Evolutionary conservation across 2,329 filamentous ascomycete genomes (phyloP), one percentile per base, ranked within the genome.

Genomic region (Colletotrichum gigasporum): DNA sequence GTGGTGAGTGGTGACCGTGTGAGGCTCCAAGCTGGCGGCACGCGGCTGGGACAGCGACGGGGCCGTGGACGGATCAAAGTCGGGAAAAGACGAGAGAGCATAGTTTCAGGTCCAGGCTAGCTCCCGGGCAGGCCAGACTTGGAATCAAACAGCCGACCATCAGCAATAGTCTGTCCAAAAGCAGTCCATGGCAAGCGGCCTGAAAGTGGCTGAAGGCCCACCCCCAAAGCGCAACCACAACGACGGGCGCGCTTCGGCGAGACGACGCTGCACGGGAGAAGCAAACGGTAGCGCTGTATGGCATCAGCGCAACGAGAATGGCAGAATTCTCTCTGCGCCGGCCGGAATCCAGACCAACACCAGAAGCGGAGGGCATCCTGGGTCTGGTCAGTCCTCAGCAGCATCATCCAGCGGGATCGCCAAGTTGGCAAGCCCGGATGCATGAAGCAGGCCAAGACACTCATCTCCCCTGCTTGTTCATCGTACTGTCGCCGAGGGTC

Each of bases 401-500:
- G 32, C 16, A 64, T 34, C 41, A 37, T 51, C 47, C 47, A 53
- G 47, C 26, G 39, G 47, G 24, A 61, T 64, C 55, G 61, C 48
- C 61, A 64, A 64, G 61, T 20, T 64, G 61, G 61, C 47, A 64
- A 64, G 55, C 61, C 48, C 48, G 61, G 61, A 64, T 61, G 61
- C 55, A 64, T 41, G 61, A 64, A 41, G 61, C 28, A 64, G 55
- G 61, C 56, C 60, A 53, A 64, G 55, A 64, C 56, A 64, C 47
- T 61, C 55, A 44, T 64, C 41, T 61, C 56, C 61, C 61, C 61
- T 64, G 55, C 35, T 35, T 44, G 47, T 30, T 34, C 48, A 48
- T 61, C 28, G 26, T 44, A 48, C 26, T 53, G 37, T 61, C 56
- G 61, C 61, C 61, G 41, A 64, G 61, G 34, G 47, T 16, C 34